Percentiles rank a stretch among this genome's conserved stretches.
Evolutionary conservation across 768 basidiomycete species (phyloP).

Genomic region (Boletus speciosus): DNA sequence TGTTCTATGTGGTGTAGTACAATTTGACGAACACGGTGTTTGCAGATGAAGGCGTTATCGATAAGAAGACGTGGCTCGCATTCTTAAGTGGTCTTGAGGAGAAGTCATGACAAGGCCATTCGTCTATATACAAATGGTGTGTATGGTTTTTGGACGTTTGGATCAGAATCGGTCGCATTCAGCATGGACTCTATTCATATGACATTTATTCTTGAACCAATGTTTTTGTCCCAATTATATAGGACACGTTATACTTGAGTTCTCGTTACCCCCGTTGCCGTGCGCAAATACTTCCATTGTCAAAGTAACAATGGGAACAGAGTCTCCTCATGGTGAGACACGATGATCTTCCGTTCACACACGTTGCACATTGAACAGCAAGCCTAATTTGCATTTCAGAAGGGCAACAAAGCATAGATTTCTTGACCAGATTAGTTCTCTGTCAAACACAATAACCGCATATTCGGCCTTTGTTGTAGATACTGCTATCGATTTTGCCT

Average conservation of each 20-base stretch:
- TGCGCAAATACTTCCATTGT: no score
- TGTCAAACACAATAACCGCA: no score
- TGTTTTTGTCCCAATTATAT: neutral
- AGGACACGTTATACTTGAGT: neutral
- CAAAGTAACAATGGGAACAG: no score
- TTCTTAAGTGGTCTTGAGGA: slow-evolving; percentile 78
- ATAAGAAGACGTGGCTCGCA: slow-evolving; percentile 92
- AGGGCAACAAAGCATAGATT: no score
- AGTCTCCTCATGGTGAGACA: no score
- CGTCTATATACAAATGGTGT: neutral
- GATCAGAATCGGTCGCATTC: neutral
- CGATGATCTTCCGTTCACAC: no score
- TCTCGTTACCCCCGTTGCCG: neutral
- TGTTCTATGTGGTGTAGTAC: neutral
- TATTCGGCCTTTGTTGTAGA: no score
- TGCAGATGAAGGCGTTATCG: slow-evolving; percentile 83
- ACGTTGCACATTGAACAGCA: no score
- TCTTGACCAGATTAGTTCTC: no score
- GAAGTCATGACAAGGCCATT: slow-evolving; percentile 30
- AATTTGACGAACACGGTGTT: neutral
- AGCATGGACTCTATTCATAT: neutral
- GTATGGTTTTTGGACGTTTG: neutral
- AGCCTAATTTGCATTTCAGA: no score
- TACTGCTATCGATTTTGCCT: no score
- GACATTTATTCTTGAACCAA: neutral